Evolutionary conservation across 1,139 yeast species (phyloP).

Genomic region (Taiozyma onychis): DNA sequence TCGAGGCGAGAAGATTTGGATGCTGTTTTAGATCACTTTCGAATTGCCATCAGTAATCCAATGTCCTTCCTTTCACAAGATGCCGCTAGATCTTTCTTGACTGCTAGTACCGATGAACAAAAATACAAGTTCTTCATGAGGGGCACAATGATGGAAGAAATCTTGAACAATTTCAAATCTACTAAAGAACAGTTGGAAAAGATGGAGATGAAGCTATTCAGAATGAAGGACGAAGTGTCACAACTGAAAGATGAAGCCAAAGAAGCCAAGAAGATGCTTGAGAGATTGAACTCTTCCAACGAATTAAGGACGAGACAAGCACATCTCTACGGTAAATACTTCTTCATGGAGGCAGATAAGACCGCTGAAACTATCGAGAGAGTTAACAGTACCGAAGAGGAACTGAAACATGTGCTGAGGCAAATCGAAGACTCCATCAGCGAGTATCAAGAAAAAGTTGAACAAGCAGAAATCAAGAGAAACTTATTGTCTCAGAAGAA

Average conservation of each 20-base stretch:
- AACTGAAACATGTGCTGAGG: slow-evolving; percentile 24
- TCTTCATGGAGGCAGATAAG: slow-evolving; percentile 47
- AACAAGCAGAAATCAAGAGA: slow-evolving; percentile 24
- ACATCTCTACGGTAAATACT: slow-evolving; percentile 52
- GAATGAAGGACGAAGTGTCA: slow-evolving; percentile 31
- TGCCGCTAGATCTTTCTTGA: slow-evolving; percentile 84
- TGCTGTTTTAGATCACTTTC: slow-evolving; percentile 61
- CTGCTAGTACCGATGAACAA: slow-evolving; percentile 62
- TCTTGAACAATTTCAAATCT: slow-evolving; percentile 43
- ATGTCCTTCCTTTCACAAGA: slow-evolving; percentile 93
- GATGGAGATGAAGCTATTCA: slow-evolving; percentile 35
- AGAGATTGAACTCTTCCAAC: slow-evolving; percentile 26
- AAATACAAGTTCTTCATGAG: slow-evolving; percentile 75
- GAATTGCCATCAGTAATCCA: slow-evolving; percentile 84
- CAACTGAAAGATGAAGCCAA: slow-evolving; percentile 27
- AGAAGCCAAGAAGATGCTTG: slow-evolving; percentile 36
- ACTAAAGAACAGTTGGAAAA: slow-evolving; percentile 36
- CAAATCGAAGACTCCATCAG: slow-evolving; percentile 17
- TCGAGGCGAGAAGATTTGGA: slow-evolving; percentile 61
- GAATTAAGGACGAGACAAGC: slow-evolving; percentile 39
- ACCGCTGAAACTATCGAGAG: slow-evolving; percentile 20
- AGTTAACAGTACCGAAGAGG: slow-evolving; percentile 22
- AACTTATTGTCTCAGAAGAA: slow-evolving; percentile 21
- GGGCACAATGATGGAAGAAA: slow-evolving; percentile 68
- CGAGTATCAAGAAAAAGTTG: slow-evolving; percentile 10